These are phyloP conservation scores for Diaporthe aspalathi DNA, from an alignment of 2,329 filamentous ascomycete species.

Conservation along the genomic window DNA sequence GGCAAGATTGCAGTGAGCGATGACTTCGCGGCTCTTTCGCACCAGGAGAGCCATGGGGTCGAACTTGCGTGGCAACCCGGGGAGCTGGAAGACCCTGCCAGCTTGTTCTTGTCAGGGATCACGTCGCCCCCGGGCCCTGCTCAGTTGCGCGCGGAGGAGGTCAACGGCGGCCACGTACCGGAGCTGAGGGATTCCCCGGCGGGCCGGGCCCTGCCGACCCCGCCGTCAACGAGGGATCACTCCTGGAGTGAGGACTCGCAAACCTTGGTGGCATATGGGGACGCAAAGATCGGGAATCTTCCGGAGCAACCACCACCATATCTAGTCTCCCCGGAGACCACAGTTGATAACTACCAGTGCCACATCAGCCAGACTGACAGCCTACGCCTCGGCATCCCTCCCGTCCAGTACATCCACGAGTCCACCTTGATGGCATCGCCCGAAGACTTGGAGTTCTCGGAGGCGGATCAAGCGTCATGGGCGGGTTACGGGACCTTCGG, in stretches of 20 bases:
- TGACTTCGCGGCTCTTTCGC: neutral
- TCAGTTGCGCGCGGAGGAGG: neutral
- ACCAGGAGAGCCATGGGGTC: neutral
- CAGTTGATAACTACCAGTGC: neutral
- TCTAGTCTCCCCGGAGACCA: neutral
- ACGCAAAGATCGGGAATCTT: neutral
- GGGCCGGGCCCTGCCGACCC: neutral
- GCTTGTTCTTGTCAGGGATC: neutral
- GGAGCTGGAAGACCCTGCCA: slow-evolving; percentile 10
- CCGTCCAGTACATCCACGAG: neutral
- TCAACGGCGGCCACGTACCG: neutral
- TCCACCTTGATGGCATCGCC: neutral
- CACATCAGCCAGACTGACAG: neutral
- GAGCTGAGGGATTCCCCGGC: neutral
- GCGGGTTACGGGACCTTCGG: neutral
- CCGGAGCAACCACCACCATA: neutral
- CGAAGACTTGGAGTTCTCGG: neutral
- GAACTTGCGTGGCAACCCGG: neutral
- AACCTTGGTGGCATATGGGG: neutral
- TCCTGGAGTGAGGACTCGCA: slow-evolving; percentile 19
- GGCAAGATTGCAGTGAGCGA: neutral
- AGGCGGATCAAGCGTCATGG: neutral
- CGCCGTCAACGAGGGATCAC: neutral
- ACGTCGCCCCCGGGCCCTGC: neutral
- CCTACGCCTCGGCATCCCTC: neutral